Evolutionary conservation across 2,329 filamentous ascomycete genomes (phyloP), one percentile per base, ranked within the genome.

Genomic region (Thermoascus crustaceus): DNA sequence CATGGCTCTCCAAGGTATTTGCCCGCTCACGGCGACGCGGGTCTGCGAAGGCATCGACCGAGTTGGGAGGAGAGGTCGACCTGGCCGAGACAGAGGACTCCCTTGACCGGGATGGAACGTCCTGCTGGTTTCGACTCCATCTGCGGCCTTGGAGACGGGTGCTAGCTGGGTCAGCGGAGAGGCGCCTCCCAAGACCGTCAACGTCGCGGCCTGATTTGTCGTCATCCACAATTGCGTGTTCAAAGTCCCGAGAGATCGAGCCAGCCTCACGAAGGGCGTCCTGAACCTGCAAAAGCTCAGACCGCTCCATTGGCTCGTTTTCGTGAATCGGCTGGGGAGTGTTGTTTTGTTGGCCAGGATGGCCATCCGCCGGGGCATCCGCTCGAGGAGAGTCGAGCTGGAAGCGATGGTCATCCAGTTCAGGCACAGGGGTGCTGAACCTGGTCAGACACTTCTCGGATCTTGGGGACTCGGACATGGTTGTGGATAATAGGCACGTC

Each of bases 41-140:
- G 52, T 91, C 85, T 11, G 91, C 91, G 61, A 98, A 98, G 3
- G 91, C 91, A 60, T 96, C 94, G 34, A 98, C 87, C 0, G 91
- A 98, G 60, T 95, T 98, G 5, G 91, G 91, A 7, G 89, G 89
- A 4, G 91, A 96, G 2, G 76, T 68, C 1, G 85, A 86, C 37
- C 85, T 75, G 31, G 75, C 76, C 14, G 72, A 72, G 3, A 60
- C 56, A 4, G 71, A 74, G 11, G 68, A 70, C 13, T 60, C 60
- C 38, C 68, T 58, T 23, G 70, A 72, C 32, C 61, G 48, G 34
- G 48, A 58, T 40, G 45, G 53, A 26, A 53, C 50, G 33, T 67
- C 65, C 39, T 58, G 61, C 38, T 59, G 55, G 25, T 49, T 56
- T 21, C 53, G 49, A 40, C 53, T 63, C 35, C 52, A 54, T 32